phyloP scores from a whole-genome alignment of 108 stramenopile genomes.

The Cyclotella atomus region DNA sequence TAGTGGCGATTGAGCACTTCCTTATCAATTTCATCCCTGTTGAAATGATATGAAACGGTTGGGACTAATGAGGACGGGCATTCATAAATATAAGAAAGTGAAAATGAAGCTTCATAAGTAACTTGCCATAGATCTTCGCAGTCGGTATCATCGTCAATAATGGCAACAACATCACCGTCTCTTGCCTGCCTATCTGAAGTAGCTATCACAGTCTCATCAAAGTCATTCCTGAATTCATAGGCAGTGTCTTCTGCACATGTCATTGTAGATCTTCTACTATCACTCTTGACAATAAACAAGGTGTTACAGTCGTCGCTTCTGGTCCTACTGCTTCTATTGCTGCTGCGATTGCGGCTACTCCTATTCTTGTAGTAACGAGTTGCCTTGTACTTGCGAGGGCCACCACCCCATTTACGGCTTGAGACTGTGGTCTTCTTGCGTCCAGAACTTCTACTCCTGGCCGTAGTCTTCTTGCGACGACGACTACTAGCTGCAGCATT shows the following conservation, averaged over 20 bases:
- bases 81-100: too few relatives aligned
- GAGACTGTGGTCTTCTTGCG: too few relatives aligned
- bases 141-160: neutral
- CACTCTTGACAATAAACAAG: neutral
- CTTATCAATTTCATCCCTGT: neutral
- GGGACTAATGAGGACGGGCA: too few relatives aligned
- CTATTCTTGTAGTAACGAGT: too few relatives aligned
- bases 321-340: neutral
- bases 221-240: neutral
- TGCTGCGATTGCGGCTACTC: neutral
- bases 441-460: too few relatives aligned
- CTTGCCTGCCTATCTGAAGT: constrained; percentile 1
- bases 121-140: neutral
- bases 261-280: neutral
- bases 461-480: too few relatives aligned
- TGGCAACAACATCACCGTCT: neutral
- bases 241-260: neutral
- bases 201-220: constrained; percentile 1
- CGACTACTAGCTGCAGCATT: too few relatives aligned
- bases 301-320: neutral
- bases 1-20: neutral
- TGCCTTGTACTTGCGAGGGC: too few relatives aligned
- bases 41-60: too few relatives aligned
- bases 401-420: too few relatives aligned
- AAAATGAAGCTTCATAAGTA: too few relatives aligned